A percentile compares a stretch with the other conserved stretches of the same genome.
These are phyloP conservation scores for Pouteria campechiana DNA, from an alignment of 179 eudicot genomes.

Conservation along the genomic window DNA sequence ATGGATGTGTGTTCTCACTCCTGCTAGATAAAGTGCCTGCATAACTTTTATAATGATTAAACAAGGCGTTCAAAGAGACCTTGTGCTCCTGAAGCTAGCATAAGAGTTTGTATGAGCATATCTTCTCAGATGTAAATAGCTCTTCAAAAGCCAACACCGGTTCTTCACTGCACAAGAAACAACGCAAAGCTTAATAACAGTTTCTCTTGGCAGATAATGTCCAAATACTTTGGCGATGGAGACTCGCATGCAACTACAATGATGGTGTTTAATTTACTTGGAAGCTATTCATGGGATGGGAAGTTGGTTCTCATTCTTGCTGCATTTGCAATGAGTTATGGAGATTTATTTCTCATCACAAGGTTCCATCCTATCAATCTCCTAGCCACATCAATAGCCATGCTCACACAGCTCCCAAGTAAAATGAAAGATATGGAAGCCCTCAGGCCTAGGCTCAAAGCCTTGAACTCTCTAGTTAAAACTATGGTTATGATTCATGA, in stretches of 20 bases:
- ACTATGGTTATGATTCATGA: no score
- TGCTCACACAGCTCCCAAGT: conserved; percentile 56
- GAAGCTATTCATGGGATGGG: conserved; percentile 62
- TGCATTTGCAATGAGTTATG: conserved; percentile 57
- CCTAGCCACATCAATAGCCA: conserved; percentile 55
- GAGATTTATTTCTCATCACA: conserved; percentile 72
- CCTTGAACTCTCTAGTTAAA: conserved; percentile 39
- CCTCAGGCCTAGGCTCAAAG: conserved; percentile 53
- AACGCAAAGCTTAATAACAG: no score
- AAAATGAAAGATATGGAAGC: conserved; percentile 37
- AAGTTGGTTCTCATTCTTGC: conserved; percentile 56
- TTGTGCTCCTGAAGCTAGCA: no score
- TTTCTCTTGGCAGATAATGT: conserved; percentile 46
- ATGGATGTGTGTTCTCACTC: no score
- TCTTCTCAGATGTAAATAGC: no score
- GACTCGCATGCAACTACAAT: conserved; percentile 50
- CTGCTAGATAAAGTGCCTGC: no score
- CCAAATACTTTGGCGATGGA: conserved; percentile 45
- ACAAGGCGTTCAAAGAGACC: no score
- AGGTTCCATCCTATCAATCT: conserved; percentile 43
- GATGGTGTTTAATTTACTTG: conserved; percentile 30
- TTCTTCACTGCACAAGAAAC: no score
- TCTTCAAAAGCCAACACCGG: no score
- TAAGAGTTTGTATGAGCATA: no score
- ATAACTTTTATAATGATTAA: no score